phyloP scores from a whole-genome alignment of 495 filamentous ascomycete species.

The Rostrohypoxylon terebratum region DNA sequence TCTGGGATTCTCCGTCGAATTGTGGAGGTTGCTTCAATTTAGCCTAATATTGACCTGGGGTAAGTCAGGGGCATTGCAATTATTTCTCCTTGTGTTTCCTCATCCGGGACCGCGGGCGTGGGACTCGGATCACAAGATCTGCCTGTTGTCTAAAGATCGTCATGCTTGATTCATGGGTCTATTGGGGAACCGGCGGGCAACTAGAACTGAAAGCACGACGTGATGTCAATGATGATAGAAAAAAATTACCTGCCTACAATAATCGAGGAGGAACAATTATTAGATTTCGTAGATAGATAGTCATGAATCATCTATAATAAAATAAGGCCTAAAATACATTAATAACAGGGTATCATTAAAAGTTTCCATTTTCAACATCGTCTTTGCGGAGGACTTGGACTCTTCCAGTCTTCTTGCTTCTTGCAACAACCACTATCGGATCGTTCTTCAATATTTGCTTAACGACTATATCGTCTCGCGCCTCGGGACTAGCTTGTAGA shows the following conservation, averaged over 20 bases:
- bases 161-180: neutral
- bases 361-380: neutral
- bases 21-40: constrained; percentile 31
- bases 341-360: neutral
- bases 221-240: neutral
- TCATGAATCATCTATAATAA: neutral
- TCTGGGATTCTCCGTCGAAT: constrained; percentile 30
- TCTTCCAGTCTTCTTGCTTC: neutral
- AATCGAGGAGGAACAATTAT: neutral
- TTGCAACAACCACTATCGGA: neutral
- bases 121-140: neutral
- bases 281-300: neutral
- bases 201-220: neutral
- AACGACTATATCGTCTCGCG: neutral
- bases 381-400: neutral
- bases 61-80: neutral
- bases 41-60: constrained; percentile 25
- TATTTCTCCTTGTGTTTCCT: neutral
- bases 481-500: neutral
- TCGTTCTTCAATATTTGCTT: neutral
- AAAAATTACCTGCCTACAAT: neutral
- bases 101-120: neutral
- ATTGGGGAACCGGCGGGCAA: neutral
- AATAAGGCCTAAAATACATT: neutral
- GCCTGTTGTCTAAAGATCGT: neutral